Conservation (phyloP, 441 rosid genomes). For the Raphanus hybrid region DNA sequence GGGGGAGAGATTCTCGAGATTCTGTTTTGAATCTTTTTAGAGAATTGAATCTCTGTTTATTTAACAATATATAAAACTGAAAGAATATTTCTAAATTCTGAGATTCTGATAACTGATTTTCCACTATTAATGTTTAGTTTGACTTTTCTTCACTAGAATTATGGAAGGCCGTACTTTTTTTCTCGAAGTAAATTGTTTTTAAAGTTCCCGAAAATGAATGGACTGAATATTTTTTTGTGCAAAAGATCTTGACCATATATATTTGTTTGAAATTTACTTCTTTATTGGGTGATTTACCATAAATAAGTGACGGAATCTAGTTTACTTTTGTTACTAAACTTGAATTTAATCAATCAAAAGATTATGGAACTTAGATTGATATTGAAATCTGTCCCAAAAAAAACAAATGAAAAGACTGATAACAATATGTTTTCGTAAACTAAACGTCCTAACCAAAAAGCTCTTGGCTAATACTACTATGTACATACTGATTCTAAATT, state of each 20-base stretch:
- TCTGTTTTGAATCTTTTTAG: conserved; percentile 34
- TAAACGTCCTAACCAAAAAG: conserved; percentile 1
- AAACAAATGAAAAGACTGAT: not conserved
- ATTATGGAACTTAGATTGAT: not conserved
- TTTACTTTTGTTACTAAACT: not conserved
- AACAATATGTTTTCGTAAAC: not conserved
- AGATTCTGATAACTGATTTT: conserved; percentile 12
- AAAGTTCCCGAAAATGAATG: not conserved
- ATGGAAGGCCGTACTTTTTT: not conserved
- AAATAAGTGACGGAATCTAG: not conserved
- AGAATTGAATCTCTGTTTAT: conserved; percentile 32
- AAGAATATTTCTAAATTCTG: not conserved
- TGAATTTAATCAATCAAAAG: not conserved
- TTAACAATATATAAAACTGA: not conserved
- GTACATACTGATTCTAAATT: conserved; percentile 9
- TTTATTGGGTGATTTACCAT: conserved; percentile 8
- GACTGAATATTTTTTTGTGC: not conserved
- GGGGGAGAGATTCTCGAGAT: conserved; percentile 41
- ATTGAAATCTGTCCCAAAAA: not conserved
- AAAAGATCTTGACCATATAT: not conserved
- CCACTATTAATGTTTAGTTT: conserved; percentile 14
- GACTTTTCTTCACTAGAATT: conserved; percentile 27
- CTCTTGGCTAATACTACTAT: conserved; percentile 6
- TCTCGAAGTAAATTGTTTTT: not conserved
- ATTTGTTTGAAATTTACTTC: not conserved